Base-by-base conservation (phyloP, 2,329 filamentous ascomycete species). In the Grosmannia serpens region DNA sequence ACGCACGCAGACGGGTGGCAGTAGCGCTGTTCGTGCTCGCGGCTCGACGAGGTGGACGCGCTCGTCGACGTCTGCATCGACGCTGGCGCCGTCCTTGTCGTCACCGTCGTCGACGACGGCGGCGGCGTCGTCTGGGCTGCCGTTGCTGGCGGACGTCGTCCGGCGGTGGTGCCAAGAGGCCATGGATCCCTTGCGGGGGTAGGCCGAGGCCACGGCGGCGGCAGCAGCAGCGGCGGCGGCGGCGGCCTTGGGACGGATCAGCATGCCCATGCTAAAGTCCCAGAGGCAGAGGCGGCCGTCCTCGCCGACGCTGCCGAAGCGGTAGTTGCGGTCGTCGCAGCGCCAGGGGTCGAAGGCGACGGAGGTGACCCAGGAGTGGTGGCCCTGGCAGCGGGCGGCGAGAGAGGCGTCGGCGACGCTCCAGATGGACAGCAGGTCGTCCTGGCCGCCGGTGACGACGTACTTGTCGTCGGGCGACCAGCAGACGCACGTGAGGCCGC, bases 381-480 rank as follows among this genome's bases (percentile, higher is more conserved):
- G 94, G 3, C 94, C 94, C 67, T 95, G 90, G 69, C 94, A 97
- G 62, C 94, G 84, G 22, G 92, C 94, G 55, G 99, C 86, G 55
- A 99, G 84, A 57, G 85, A 83, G 52, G 84, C 85, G 67, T 97
- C 94, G 47, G 85, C 81, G 44, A 96, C 79, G 20, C 87, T 94
- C 94, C 94, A 99, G 65, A 99, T 96, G 0, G 91, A 95, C 15
- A 99, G 88, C 11, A 97, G 77, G 69, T 99, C 94, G 70, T 99
- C 94, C 72, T 97, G 92, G 5, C 94, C 91, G 56, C 94, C 94
- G 0, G 94, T 96, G 22, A 99, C 78, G 56, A 99, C 85, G 70
- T 97, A 99, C 69, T 95, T 92, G 56, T 91, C 91, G 68, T 99
- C 94, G 11, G 94, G 94, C 8, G 92, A 96, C 94, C 94, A 99